Evolutionary conservation across 2,329 filamentous ascomycete genomes (phyloP).

Genomic region (Truncatella angustata): DNA sequence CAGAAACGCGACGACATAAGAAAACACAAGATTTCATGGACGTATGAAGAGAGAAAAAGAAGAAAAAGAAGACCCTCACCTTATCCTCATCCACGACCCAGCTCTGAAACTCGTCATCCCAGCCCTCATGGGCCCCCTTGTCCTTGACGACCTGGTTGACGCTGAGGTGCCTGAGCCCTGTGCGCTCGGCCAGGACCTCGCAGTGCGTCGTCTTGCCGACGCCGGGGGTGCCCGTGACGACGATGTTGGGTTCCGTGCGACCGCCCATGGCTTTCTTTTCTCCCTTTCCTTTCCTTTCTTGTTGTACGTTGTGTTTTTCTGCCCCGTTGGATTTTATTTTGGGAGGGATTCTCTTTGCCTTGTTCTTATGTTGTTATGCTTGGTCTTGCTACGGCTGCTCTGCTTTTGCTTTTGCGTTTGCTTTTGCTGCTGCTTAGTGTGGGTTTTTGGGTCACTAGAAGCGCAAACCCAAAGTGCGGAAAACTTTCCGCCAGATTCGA

Average conservation of each 20-base stretch:
- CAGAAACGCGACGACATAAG: neutral
- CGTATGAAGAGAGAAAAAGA: slow-evolving; percentile 9
- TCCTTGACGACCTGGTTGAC: slow-evolving; percentile 94
- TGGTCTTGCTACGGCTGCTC: too few species aligned
- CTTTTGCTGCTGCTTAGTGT: too few species aligned
- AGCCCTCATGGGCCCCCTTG: slow-evolving; percentile 81
- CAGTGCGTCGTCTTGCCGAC: slow-evolving; percentile 95
- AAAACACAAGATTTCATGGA: too few species aligned
- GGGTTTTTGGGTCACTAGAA: too few species aligned
- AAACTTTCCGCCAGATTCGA: too few species aligned
- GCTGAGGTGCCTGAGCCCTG: slow-evolving; percentile 77
- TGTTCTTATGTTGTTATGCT: too few species aligned
- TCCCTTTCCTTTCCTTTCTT: neutral
- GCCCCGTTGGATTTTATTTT: too few species aligned
- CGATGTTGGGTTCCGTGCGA: slow-evolving; percentile 74
- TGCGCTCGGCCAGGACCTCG: slow-evolving; percentile 73
- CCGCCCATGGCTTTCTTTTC: slow-evolving; percentile 6
- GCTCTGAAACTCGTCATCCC: slow-evolving; percentile 79
- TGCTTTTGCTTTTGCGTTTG: too few species aligned
- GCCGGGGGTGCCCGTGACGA: slow-evolving; percentile 92
- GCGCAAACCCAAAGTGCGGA: too few species aligned
- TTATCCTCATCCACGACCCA: slow-evolving; percentile 98
- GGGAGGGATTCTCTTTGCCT: too few species aligned
- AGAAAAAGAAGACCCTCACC: slow-evolving; percentile 43
- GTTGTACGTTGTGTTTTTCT: neutral